Evolutionary conservation across 768 basidiomycete genomes (phyloP).

Genomic region (Suillus variegatus): DNA sequence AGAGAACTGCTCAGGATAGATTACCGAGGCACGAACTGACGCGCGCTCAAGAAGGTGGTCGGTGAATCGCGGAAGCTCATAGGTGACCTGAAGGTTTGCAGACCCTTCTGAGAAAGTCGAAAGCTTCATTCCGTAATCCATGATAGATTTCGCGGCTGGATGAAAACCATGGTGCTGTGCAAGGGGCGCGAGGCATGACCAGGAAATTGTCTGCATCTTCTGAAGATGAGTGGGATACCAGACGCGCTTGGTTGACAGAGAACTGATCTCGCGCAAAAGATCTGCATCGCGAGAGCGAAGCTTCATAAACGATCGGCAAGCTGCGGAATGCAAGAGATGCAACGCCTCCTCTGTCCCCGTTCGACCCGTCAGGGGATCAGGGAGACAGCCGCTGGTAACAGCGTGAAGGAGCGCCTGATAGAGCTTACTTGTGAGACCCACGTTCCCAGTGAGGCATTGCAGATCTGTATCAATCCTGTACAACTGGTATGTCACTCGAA

Average conservation of each 20-base stretch:
- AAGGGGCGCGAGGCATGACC: not conserved
- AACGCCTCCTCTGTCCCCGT: slow-evolving; percentile 49
- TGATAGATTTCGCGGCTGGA: not conserved
- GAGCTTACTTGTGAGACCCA: slow-evolving; percentile 30
- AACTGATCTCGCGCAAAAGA: slow-evolving; percentile 34
- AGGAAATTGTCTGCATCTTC: slow-evolving; percentile 40
- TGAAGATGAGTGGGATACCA: slow-evolving; percentile 41
- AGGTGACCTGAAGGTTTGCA: not conserved
- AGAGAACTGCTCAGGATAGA: not conserved
- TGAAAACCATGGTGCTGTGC: not conserved
- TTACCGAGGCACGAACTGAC: slow-evolving; percentile 1
- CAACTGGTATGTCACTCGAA: slow-evolving; percentile 23
- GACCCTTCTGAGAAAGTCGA: not conserved
- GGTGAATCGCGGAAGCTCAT: not conserved
- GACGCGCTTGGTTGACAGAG: slow-evolving; percentile 34
- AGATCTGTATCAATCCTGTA: slow-evolving; percentile 27
- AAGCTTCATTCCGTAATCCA: not conserved
- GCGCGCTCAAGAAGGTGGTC: not conserved
- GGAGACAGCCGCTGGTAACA: slow-evolving; percentile 38
- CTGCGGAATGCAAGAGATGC: slow-evolving; percentile 37
- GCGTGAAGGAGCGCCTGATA: slow-evolving; percentile 47
- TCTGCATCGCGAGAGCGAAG: slow-evolving; percentile 29
- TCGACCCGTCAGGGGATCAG: slow-evolving; percentile 44
- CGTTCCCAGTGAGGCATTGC: slow-evolving; percentile 29
- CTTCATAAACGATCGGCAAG: slow-evolving; percentile 41